Evolutionary conservation across 2,329 filamentous ascomycete genomes (phyloP).

Genomic region (Talaromyces sp.): DNA sequence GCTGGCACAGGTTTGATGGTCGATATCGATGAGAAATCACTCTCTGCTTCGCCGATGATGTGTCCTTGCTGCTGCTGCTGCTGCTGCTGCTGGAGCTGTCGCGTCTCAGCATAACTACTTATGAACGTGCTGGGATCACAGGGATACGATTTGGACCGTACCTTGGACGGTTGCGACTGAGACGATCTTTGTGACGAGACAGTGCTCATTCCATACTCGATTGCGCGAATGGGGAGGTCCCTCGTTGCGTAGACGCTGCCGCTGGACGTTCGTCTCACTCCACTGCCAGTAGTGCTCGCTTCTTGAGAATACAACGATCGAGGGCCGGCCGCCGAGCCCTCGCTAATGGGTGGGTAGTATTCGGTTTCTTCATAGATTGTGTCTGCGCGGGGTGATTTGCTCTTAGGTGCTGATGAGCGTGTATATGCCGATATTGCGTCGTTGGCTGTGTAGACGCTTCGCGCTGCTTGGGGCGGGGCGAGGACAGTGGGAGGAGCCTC

Average conservation of each 20-base stretch:
- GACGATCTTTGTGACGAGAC: background rate
- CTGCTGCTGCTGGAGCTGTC: background rate
- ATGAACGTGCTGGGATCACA: constrained; percentile 40
- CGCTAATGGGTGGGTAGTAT: constrained; percentile 22
- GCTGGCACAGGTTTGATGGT: constrained; percentile 30
- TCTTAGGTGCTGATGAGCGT: constrained; percentile 33
- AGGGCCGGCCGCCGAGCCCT: background rate
- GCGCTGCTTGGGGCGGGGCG: constrained; percentile 21
- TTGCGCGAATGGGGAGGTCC: constrained; percentile 37
- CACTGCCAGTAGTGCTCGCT: constrained; percentile 13
- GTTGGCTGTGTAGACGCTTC: constrained; percentile 29
- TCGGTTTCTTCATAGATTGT: constrained; percentile 42
- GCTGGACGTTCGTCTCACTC: constrained; percentile 34
- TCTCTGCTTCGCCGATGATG: constrained; percentile 23
- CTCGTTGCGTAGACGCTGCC: constrained; percentile 36
- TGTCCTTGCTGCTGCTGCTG: constrained; percentile 13
- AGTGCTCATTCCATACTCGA: constrained; percentile 32
- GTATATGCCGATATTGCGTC: constrained; percentile 30
- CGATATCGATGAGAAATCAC: constrained; percentile 35
- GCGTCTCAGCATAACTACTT: constrained; percentile 40
- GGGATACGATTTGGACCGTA: constrained; percentile 25
- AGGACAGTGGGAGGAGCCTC: constrained; percentile 27
- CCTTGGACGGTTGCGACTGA: constrained; percentile 20
- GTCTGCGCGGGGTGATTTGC: constrained; percentile 41
- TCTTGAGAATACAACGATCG: background rate